phyloP scores from a whole-genome alignment of 768 basidiomycete species.

The Kwoniella botswanensis region DNA sequence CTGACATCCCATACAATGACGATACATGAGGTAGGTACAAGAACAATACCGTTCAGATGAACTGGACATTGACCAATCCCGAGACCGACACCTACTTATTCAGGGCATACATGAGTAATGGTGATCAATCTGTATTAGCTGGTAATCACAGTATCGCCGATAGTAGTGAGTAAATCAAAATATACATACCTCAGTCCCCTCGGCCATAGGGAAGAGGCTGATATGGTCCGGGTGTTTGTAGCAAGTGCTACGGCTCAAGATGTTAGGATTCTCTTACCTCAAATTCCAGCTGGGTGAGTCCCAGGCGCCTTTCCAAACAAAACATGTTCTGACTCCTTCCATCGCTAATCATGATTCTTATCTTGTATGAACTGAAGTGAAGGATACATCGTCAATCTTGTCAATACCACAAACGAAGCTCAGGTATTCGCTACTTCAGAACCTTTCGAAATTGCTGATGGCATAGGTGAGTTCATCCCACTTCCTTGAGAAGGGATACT shows the following conservation, averaged over 20 bases:
- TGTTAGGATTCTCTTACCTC: conserved; percentile 42
- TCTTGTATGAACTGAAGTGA: not conserved
- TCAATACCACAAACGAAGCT: conserved; percentile 43
- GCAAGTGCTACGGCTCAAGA: conserved; percentile 44
- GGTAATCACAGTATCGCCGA: conserved; percentile 45
- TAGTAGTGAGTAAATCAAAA: conserved; percentile 36
- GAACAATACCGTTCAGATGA: conserved; percentile 48
- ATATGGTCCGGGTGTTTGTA: conserved; percentile 1
- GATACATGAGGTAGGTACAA: conserved; percentile 31
- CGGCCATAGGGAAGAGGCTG: not conserved
- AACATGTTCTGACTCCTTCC: too few relatives aligned
- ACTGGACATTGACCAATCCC: conserved; percentile 43
- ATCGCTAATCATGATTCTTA: too few relatives aligned
- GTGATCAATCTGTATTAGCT: conserved; percentile 32
- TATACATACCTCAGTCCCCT: too few relatives aligned
- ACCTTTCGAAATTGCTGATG: conserved; percentile 44
- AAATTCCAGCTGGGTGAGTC: conserved; percentile 32
- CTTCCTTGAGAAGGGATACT: not conserved
- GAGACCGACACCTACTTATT: conserved; percentile 44
- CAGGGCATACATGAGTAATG: conserved; percentile 37
- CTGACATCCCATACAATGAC: not conserved
- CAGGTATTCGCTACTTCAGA: conserved; percentile 43
- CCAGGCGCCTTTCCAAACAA: not conserved
- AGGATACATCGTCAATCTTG: conserved; percentile 45
- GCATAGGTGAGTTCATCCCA: conserved; percentile 31